These are phyloP conservation scores for Eucalyptus lansdowneana DNA, from an alignment of 345 rosid genomes.

Conservation along the genomic window DNA sequence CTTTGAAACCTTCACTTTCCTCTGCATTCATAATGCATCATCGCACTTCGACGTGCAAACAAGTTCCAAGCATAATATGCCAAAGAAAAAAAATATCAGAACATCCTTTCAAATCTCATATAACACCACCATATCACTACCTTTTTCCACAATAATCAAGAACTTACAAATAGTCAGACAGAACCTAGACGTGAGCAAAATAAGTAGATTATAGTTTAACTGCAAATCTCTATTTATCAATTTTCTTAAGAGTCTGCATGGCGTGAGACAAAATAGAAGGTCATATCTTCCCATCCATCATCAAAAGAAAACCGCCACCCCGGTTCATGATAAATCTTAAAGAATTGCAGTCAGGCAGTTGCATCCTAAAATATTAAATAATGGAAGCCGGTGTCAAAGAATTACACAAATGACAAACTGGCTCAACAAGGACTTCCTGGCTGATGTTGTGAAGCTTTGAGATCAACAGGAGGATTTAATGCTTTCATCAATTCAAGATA, in stretches of 20 bases:
- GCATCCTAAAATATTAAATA: not conserved
- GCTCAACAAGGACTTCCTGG: not conserved
- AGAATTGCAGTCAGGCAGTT: not conserved
- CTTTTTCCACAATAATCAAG: not conserved
- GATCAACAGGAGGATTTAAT: not conserved
- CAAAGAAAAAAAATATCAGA: not conserved
- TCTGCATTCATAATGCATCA: not conserved
- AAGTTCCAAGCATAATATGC: not conserved
- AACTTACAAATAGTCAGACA: not conserved
- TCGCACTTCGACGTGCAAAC: not conserved
- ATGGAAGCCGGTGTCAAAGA: not conserved
- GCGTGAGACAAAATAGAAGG: not conserved
- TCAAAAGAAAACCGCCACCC: not conserved
- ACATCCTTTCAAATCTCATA: not conserved
- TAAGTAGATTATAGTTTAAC: not conserved
- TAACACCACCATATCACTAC: not conserved
- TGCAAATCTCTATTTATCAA: not conserved
- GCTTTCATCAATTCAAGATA: constrained; percentile 9
- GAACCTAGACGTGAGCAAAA: not conserved
- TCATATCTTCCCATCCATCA: not conserved
- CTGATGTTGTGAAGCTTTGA: not conserved
- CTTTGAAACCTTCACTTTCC: not conserved
- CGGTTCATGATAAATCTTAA: not conserved
- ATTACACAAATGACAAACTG: not conserved
- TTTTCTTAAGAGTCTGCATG: not conserved